Evolutionary conservation across 345 rosid species (phyloP).

Genomic region (Eucalyptus rudis): DNA sequence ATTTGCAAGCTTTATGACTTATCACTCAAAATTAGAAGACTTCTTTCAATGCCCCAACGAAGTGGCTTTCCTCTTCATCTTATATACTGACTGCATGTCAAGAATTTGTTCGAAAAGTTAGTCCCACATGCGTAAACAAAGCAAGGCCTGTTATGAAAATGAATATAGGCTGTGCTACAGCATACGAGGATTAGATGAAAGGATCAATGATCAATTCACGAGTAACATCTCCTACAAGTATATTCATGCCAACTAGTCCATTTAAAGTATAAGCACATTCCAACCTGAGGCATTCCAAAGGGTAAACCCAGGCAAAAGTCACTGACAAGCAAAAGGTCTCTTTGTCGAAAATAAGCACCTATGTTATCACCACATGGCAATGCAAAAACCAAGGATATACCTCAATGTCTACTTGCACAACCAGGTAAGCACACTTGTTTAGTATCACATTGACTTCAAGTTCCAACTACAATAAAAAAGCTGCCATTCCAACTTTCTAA

Average conservation of each 20-base stretch:
- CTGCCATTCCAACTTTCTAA: neutral
- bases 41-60: neutral
- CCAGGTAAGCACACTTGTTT: neutral
- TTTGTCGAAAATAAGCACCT: neutral
- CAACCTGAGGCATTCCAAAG: neutral
- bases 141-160: neutral
- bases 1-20: neutral
- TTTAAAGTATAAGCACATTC: neutral
- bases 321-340: neutral
- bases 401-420: neutral
- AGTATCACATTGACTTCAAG: neutral
- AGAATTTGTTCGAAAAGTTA: neutral
- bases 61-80: neutral
- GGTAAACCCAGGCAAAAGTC: neutral
- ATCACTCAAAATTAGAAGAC: neutral
- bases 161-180: neutral
- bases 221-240: neutral
- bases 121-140: neutral
- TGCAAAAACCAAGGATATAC: neutral
- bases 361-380: neutral
- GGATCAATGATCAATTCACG: neutral
- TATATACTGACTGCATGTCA: neutral
- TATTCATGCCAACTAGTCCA: neutral
- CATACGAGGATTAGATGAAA: neutral
- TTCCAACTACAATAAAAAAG: neutral